Evolutionary conservation across 23 red algal genomes (phyloP), one percentile per base, ranked within the genome.

Genomic region (Gracilaria gracilis): DNA sequence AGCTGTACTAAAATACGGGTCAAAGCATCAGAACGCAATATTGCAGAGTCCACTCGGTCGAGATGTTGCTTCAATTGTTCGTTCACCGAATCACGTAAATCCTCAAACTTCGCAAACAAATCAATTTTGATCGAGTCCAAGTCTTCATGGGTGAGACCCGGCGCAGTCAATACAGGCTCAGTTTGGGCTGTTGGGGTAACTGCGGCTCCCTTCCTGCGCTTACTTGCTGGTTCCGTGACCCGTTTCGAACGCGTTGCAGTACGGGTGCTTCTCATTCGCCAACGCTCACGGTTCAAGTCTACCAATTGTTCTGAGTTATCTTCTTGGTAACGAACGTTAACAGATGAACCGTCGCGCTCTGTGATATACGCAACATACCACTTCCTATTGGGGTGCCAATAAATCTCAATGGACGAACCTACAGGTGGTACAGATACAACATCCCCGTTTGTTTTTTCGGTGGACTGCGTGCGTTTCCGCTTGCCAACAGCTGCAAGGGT

Each of bases 241-340:
- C 67, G 67, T 16, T 73, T 73, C 20, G 67, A 20, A 44, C 67
- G 67, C 2, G 67, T 40, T 20, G 67, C 67, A 73, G 36, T n/a
- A 44, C 67, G 67, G 20, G 19, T 73, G 67, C 21, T 73, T 40
- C 67, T 35, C 67, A 73, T 73, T 37, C 67, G 67, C 67, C 67
- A 73, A 73, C 67, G 67, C 67, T 73, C 67, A 42, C 38, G 67
- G 37, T 79, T 70, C 37, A 94, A 76, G 24, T 86, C 91, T 0
- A 94, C 91, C 38, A 57, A 34, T 70, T 94, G 80, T 44, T 62
- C 58, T 54, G 91, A 86, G 29, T 86, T 51, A 69, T 94, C 91
- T 33, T 80, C 83, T 33, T 74, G 57, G 82, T 94, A 94, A 34
- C 75, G 53, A 36, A 94, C 39, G 36, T 87, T 46, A n/a, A 84